These are phyloP conservation scores for Castanea crenata DNA, from an alignment of 306 rosid genomes.

Conservation along the genomic window DNA sequence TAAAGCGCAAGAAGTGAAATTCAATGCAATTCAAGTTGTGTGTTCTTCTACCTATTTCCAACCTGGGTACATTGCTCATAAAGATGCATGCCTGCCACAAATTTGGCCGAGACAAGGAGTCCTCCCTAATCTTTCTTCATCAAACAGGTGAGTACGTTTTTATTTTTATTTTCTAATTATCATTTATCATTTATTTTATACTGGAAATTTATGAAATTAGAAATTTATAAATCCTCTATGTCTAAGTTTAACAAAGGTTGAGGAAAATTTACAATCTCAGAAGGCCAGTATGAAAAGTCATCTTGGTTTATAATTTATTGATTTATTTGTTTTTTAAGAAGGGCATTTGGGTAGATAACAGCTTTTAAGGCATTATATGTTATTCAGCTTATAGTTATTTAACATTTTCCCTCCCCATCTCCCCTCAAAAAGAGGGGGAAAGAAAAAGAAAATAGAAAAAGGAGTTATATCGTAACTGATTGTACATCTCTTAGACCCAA, in stretches of 20 bases:
- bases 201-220: neutral
- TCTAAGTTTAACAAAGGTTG: neutral
- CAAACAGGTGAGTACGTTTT: conserved; percentile 49
- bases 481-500: neutral
- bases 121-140: conserved; percentile 48
- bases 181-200: neutral
- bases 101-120: conserved; percentile 70
- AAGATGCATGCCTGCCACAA: conserved; percentile 78
- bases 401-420: neutral
- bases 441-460: neutral
- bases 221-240: neutral
- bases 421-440: neutral
- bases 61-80: conserved; percentile 56
- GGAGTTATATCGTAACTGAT: neutral
- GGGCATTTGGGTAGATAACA: neutral
- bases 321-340: neutral
- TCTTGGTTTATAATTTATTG: neutral
- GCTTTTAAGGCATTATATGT: neutral
- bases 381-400: neutral
- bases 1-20: conserved; percentile 54
- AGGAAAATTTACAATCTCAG: neutral
- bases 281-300: neutral
- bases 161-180: neutral
- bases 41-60: conserved; percentile 74
- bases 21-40: conserved; percentile 69